phyloP scores from a whole-genome alignment of 768 basidiomycete genomes.

The Termitomyces sp. region DNA sequence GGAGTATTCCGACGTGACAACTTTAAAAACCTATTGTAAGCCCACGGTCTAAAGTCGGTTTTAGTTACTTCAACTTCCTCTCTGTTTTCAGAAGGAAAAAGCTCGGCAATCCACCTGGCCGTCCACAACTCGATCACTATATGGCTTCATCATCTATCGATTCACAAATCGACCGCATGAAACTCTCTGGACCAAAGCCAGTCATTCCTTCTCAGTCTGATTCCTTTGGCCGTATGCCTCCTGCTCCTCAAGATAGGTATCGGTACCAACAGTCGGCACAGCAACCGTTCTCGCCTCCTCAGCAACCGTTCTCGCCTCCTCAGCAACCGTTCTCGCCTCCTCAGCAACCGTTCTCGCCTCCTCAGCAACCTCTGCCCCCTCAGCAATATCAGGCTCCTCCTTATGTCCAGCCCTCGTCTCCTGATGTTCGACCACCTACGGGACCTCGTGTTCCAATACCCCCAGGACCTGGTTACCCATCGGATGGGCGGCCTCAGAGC shows the following conservation, averaged over 20 bases:
- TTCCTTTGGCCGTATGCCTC: slow-evolving; percentile 36
- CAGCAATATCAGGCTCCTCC: slow-evolving; percentile 25
- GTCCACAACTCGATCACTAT: slow-evolving; percentile 31
- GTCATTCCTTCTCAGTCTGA: slow-evolving; percentile 30
- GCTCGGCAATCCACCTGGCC: slow-evolving; percentile 22
- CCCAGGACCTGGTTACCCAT: slow-evolving; percentile 39
- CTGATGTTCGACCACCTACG: slow-evolving; percentile 37
- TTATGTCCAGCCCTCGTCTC: slow-evolving; percentile 29
- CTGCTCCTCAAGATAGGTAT: slow-evolving; percentile 38
- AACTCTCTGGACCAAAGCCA: slow-evolving; percentile 39
- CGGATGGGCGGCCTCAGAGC: slow-evolving; percentile 32
- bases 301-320: slow-evolving; percentile 26
- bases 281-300: too few relatives aligned
- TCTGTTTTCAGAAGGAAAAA: too few relatives aligned
- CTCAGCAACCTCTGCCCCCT: slow-evolving; percentile 26
- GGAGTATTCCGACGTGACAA: too few relatives aligned
- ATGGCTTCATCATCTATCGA: slow-evolving; percentile 34
- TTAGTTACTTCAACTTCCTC: too few relatives aligned
- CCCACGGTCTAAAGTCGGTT: too few relatives aligned
- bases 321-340: slow-evolving; percentile 30
- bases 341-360: slow-evolving; percentile 27
- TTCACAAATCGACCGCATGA: slow-evolving; percentile 44
- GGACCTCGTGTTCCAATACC: slow-evolving; percentile 42
- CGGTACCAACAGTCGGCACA: slow-evolving; percentile 30
- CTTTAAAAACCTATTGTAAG: too few relatives aligned